Evolutionary conservation across 1,139 yeast species (phyloP).

Genomic region (Geotrichum macrosporum): DNA sequence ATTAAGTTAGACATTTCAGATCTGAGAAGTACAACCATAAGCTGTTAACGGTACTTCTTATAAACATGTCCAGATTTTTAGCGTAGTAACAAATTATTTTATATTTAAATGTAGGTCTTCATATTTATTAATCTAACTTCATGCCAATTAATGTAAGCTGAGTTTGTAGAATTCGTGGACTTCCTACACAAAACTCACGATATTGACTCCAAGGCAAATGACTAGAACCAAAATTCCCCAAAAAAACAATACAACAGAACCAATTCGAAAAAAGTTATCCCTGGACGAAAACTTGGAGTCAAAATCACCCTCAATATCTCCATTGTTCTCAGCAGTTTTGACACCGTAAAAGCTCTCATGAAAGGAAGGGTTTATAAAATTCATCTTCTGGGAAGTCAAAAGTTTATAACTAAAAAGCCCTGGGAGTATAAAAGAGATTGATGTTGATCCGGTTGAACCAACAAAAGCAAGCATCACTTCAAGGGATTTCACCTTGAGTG

Average conservation of each 20-base stretch:
- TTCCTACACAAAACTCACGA: constrained; percentile 33
- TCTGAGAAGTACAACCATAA: too few species aligned
- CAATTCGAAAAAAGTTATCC: constrained; percentile 27
- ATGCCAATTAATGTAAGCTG: too few species aligned
- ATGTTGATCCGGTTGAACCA: constrained; percentile 92
- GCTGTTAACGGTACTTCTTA: too few species aligned
- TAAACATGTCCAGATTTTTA: too few species aligned
- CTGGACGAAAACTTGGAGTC: constrained; percentile 3
- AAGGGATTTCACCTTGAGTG: constrained; percentile 69
- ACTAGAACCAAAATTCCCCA: constrained; percentile 82
- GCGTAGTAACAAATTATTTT: too few species aligned
- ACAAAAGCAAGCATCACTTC: constrained; percentile 87
- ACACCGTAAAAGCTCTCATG: constrained; percentile 14
- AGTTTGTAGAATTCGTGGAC: too few species aligned
- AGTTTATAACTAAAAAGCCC: constrained; percentile 81
- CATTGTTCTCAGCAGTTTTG: too few species aligned
- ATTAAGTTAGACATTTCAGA: too few species aligned
- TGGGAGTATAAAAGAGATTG: constrained; percentile 87
- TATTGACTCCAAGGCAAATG: constrained; percentile 71
- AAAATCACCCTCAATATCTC: not conserved
- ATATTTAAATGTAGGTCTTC: too few species aligned
- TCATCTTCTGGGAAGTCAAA: constrained; percentile 29
- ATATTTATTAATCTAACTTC: too few species aligned
- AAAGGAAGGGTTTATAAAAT: constrained; percentile 21
- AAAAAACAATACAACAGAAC: constrained; percentile 57